Evolutionary conservation across 805 yeast genomes (phyloP).

Genomic region (Blastobotrys robertii): DNA sequence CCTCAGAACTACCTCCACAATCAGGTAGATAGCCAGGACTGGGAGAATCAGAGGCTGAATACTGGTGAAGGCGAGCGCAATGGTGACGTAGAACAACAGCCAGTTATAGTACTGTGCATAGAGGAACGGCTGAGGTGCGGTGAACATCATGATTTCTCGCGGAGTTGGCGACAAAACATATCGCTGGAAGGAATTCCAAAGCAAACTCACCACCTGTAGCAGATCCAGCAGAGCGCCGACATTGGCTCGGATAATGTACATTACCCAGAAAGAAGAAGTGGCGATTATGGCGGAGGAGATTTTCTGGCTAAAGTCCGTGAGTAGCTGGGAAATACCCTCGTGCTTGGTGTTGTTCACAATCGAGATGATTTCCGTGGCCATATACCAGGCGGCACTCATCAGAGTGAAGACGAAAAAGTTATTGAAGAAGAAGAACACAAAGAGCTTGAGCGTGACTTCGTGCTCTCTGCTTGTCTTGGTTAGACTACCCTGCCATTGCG

Average conservation of each 20-base stretch:
- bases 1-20: constrained; percentile 25
- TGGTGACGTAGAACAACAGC: constrained; percentile 27
- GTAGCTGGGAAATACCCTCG: constrained; percentile 19
- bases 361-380: constrained; percentile 23
- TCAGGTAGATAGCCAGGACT: constrained; percentile 23
- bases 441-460: constrained; percentile 29
- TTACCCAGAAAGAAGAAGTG: constrained; percentile 33
- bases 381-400: constrained; percentile 31
- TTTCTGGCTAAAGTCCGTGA: constrained; percentile 24
- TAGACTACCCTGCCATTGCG: constrained; percentile 29
- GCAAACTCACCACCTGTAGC: constrained; percentile 23
- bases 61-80: constrained; percentile 29
- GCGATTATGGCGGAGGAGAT: constrained; percentile 28
- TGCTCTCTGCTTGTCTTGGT: constrained; percentile 30
- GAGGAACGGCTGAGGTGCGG: constrained; percentile 27
- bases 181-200: constrained; percentile 18
- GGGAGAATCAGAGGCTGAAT: constrained; percentile 31
- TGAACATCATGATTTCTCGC: constrained; percentile 22
- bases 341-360: constrained; percentile 6
- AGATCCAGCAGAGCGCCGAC: constrained; percentile 25
- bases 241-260: constrained; percentile 28
- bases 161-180: constrained; percentile 26
- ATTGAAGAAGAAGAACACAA: constrained; percentile 30
- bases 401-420: constrained; percentile 30
- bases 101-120: constrained; percentile 27